Base-by-base conservation (phyloP, 2,329 filamentous ascomycete species). In the Aspergillus niger region DNA sequence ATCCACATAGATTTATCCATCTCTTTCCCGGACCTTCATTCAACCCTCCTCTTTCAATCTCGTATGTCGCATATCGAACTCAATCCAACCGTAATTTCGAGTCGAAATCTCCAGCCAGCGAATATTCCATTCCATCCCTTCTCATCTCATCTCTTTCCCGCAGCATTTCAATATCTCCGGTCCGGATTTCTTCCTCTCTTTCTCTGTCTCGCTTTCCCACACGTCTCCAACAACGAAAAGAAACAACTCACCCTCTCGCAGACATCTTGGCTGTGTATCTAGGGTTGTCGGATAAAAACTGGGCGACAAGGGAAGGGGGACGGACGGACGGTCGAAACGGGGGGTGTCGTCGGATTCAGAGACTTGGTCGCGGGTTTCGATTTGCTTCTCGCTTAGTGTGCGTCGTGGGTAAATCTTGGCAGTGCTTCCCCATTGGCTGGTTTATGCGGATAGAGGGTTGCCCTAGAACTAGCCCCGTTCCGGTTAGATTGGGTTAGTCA, bases 191-290 rank as follows among this genome's bases (percentile, higher is more conserved):
- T 36, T 44, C 11, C 43, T 49, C 22, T 28, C 20, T 56, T 24
- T 55, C 36, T 17, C 28, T 30, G n/a, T 49, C 53, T 57, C 20
- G 44, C 56, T 56, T 52, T 57, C 58, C 59, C 62, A 63, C 63
- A 60, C 49, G 58, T 51, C 55, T 55, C 61, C 60, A 62, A 65
- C 55, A 59, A 56, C 26, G 24, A 55, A 59, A 38, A 65, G 59
- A 32, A 50, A 63, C 13, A 59, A 77, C 79, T 77, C 76, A 82
- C 80, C 80, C 79, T 79, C 79, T 78, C 70, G 79, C 80, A 76
- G 80, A 81, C 80, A 82, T 82, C 69, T 76, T 80, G 77, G 69
- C 73, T 74, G 69, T 70, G 69, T 76, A 73, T 80, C 70, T 72
- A 69, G 68, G 71, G 68, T 70, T 72, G 70, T 75, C 68, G 71